A percentile compares a stretch with the other conserved stretches of the same genome.
Evolutionary conservation across 2,329 filamentous ascomycete species (phyloP).

Genomic region (Neofusicoccum kwambonambiense): DNA sequence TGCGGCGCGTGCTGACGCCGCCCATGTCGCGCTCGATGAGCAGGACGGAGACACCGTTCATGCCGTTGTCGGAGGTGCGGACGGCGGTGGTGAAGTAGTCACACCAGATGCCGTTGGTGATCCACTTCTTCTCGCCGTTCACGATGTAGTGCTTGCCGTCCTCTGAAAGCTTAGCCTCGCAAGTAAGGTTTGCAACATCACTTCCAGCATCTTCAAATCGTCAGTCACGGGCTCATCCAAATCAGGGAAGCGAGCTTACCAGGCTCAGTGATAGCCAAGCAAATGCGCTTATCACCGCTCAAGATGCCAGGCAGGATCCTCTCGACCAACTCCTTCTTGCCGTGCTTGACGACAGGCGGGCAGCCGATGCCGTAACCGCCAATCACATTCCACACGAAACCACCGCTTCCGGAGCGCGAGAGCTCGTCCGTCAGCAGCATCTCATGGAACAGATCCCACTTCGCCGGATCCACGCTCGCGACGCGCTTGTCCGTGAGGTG

Average conservation of each 20-base stretch:
- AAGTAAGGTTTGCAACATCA: slow-evolving; percentile 92
- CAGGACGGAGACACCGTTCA: slow-evolving; percentile 88
- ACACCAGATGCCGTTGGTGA: slow-evolving; percentile 94
- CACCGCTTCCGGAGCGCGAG: slow-evolving; percentile 82
- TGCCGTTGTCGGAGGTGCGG: slow-evolving; percentile 80
- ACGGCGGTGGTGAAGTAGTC: slow-evolving; percentile 99
- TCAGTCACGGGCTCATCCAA: slow-evolving; percentile 20
- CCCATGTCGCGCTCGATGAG: slow-evolving; percentile 84
- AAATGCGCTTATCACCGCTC: slow-evolving; percentile 93
- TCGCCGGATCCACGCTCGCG: slow-evolving; percentile 76
- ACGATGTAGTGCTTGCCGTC: slow-evolving; percentile 99
- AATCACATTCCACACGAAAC: slow-evolving; percentile 94
- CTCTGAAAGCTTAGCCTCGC: slow-evolving; percentile 89
- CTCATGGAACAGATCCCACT: slow-evolving; percentile 99
- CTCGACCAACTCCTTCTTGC: slow-evolving; percentile 78
- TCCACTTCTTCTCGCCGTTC: slow-evolving; percentile 99
- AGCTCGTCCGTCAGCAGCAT: slow-evolving; percentile 93
- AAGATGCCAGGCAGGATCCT: slow-evolving; percentile 87
- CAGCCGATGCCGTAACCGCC: slow-evolving; percentile 96
- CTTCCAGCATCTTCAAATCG: slow-evolving; percentile 71
- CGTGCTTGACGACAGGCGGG: slow-evolving; percentile 89
- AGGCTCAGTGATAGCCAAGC: slow-evolving; percentile 91
- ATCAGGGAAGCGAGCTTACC: slow-evolving; percentile 25
- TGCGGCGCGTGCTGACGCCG: slow-evolving; percentile 87
- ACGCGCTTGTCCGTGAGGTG: slow-evolving; percentile 71